Base-by-base conservation (phyloP, 495 filamentous ascomycete genomes). In the Geopyxis carbonaria region DNA sequence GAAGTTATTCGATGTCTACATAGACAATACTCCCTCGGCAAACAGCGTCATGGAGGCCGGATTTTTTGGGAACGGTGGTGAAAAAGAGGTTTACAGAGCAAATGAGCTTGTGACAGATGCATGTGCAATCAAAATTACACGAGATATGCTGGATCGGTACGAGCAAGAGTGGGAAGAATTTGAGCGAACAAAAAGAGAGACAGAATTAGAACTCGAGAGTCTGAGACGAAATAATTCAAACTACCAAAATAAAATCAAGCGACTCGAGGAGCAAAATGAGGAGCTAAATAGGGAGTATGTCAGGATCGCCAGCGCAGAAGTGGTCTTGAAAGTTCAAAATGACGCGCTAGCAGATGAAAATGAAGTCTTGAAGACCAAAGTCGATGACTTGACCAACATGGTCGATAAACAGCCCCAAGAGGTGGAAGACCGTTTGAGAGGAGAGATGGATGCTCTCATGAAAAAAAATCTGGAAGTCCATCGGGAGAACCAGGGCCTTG, bases 1-100 rank as follows among this genome's bases (percentile, higher is more conserved):
- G 55, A 76, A 77, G 13, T 53, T 99, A 2, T 95, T 99, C 42
- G 89, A 99, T 58, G 82, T 80, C 30, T 99, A 99, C 55, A 92
- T 95, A 40, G 89, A 99, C 58, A 75, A 84, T 48, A 71, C 81
- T 5, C 89, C 89, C 0, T 85, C 84, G 1, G 72, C 83, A 13
- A 76, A 69, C 22, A 91, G 81, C 4, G 77, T 95, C 28, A 72
- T 94, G 20, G 89, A 99, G 57, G 89, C 82, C 31, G 89, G 89
- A 22, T 99, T 99, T 66, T 99, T 99, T 52, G 89, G 89, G 29
- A 86, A 78, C 59, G 80, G 81, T 15, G 83, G 76, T 15, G 89
- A 99, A 53, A 94, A 93, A 58, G 89, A 93, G 47, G 67, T 95
- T 8, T 99, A 99, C 56, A 76, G 85, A 16, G 87, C 91, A 9